Conservation (phyloP, 108 stramenopile genomes). For the Cyclotella sp. region DNA sequence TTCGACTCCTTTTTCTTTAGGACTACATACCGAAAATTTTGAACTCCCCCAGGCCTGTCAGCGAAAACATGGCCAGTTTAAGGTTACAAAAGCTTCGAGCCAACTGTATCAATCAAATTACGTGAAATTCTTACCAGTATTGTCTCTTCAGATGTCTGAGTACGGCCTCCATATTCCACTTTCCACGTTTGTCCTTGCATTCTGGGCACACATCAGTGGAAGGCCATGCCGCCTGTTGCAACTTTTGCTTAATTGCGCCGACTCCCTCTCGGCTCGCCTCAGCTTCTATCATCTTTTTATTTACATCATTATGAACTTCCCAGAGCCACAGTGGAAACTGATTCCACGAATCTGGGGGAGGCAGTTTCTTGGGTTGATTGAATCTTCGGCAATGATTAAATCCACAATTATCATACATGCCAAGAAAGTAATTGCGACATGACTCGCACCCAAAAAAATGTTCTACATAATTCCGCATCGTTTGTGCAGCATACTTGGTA, state of each 20-base stretch:
- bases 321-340: conserved; percentile 78
- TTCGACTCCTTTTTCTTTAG: conserved; percentile 48
- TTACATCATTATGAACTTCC: conserved; percentile 85
- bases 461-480: conserved; percentile 63
- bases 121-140: conserved; percentile 41
- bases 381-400: conserved; percentile 76
- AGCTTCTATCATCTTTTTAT: conserved; percentile 66
- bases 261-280: conserved; percentile 25
- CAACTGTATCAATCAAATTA: background rate
- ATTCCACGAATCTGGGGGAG: conserved; percentile 59
- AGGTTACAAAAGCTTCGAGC: background rate
- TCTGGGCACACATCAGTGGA: conserved; percentile 45
- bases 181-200: conserved; percentile 56
- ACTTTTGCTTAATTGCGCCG: conserved; percentile 18
- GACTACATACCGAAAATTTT: conserved; percentile 61
- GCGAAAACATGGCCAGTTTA: background rate
- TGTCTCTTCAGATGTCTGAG: conserved; percentile 49
- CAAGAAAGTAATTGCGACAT: conserved; percentile 74
- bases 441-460: conserved; percentile 81
- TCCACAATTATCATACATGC: conserved; percentile 67
- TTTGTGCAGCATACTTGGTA: conserved; percentile 56
- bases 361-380: conserved; percentile 40
- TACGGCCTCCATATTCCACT: conserved; percentile 55
- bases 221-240: conserved; percentile 56
- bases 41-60: conserved; percentile 53